Conservation (phyloP, 1,284 basidiomycete species). For the Neolentinus lepideus region DNA sequence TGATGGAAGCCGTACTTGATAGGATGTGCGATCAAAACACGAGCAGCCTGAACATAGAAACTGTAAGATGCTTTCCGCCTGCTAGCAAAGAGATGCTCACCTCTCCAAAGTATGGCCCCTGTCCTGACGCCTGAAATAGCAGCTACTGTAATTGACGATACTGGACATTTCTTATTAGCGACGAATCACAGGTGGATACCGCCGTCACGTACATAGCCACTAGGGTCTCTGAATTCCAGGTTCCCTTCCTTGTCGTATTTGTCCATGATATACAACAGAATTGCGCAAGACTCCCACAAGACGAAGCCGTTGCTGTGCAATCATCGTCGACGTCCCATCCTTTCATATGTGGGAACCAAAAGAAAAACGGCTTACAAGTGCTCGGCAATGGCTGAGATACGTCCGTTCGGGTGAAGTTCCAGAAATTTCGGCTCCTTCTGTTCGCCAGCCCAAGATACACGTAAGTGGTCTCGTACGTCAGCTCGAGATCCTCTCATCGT, state of each 20-base stretch:
- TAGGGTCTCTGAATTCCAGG: slow-evolving; percentile 16
- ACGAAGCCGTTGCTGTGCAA: background rate
- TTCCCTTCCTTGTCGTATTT: slow-evolving; percentile 26
- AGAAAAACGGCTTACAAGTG: slow-evolving; percentile 19
- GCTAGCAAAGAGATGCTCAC: background rate
- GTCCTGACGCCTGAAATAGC: slow-evolving; percentile 22
- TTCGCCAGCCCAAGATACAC: slow-evolving; percentile 20
- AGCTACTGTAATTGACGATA: slow-evolving; percentile 19
- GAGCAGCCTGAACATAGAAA: no score
- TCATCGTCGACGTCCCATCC: no score
- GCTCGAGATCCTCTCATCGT: slow-evolving; percentile 17
- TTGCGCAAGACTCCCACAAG: slow-evolving; percentile 27
- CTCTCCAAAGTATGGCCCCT: slow-evolving; percentile 19
- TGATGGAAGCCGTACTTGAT: slow-evolving; percentile 10
- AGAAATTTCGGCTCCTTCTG: slow-evolving; percentile 18
- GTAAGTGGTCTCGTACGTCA: slow-evolving; percentile 22
- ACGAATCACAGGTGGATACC: no score
- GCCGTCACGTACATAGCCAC: slow-evolving; percentile 8
- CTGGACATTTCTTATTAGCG: no score
- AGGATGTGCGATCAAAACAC: no score
- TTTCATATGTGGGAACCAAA: slow-evolving; percentile 17
- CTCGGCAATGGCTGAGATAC: slow-evolving; percentile 28
- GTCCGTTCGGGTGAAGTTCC: slow-evolving; percentile 23
- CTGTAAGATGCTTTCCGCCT: background rate
- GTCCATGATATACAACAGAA: slow-evolving; percentile 24